Evolutionary conservation across 352 stramenopile species (phyloP), one percentile per base, ranked within the genome.

Genomic region (Globisporangium perplexum): DNA sequence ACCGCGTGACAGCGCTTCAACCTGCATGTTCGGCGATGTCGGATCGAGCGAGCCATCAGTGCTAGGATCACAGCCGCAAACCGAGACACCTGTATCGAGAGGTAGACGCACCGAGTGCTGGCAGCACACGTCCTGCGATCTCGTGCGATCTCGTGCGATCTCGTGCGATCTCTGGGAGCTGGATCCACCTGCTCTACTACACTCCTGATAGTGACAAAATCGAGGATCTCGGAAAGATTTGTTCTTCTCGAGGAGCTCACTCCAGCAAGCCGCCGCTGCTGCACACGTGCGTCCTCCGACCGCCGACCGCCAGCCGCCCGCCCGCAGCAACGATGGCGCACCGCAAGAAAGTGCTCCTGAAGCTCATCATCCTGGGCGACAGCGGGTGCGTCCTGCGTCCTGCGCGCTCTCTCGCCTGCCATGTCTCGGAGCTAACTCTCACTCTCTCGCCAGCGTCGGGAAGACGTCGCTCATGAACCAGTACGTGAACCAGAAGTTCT

Each of bases 381-480:
- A 98, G 90, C 50, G 96, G 96, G 93, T 98, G 60, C 72, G 88
- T 76, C 15, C 24, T 18, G n/a, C n/a, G n/a, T n/a, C n/a, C n/a
- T n/a, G n/a, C n/a, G n/a, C n/a, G n/a, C n/a, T n/a, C n/a, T n/a
- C n/a, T n/a, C n/a, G n/a, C n/a, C n/a, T n/a, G n/a, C n/a, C n/a
- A n/a, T n/a, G n/a, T n/a, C n/a, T n/a, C n/a, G n/a, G n/a, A n/a
- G n/a, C n/a, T n/a, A n/a, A n/a, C n/a, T 18, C 49, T 20, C 31
- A 26, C 49, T 39, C 18, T 5, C 15, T 30, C 26, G 26, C 26
- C 62, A 98, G 96, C 43, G 97, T 99, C 30, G 96, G 97, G 53
- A 99, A 99, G 81, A 99, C 97, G 45, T 98, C 93, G 46, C 75
- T 99, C 33, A 99, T 99, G 97, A 98, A 99, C 76, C 95, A 98